These are phyloP conservation scores for Neurospora tetrasperma DNA, from an alignment of 495 filamentous ascomycete genomes.

Conservation along the genomic window DNA sequence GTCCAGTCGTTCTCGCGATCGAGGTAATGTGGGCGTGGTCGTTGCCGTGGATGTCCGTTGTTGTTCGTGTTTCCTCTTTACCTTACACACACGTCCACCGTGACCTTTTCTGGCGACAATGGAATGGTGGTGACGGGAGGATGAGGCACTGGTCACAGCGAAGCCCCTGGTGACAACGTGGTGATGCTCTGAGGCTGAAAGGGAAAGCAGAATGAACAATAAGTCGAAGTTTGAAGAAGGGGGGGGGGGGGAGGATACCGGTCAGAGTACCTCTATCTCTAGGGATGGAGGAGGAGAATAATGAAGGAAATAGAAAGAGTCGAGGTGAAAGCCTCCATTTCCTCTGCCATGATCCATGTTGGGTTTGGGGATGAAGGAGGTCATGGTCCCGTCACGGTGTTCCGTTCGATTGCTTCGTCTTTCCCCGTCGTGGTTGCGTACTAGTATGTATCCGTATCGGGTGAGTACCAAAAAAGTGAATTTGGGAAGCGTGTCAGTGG, in stretches of 20 bases:
- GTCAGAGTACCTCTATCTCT: neutral
- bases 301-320: neutral
- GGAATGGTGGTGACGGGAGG: neutral
- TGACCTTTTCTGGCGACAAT: neutral
- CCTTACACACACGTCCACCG: neutral
- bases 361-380: neutral
- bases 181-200: neutral
- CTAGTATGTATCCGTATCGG: neutral
- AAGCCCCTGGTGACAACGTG: neutral
- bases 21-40: neutral
- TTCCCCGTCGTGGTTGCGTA: neutral
- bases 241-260: neutral
- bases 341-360: slow-evolving; percentile 1
- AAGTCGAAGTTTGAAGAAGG: neutral
- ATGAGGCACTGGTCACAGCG: neutral
- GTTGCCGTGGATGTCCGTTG: neutral
- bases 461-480: slow-evolving; percentile 1
- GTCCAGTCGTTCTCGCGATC: neutral
- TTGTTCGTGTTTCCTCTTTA: neutral
- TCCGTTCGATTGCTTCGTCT: slow-evolving; percentile 1
- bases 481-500: slow-evolving; percentile 1
- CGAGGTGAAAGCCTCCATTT: neutral
- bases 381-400: slow-evolving; percentile 1
- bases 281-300: neutral
- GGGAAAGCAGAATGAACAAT: neutral